phyloP scores from a whole-genome alignment of 1,139 yeast genomes.

The Nakaseomyces bracarensis region DNA sequence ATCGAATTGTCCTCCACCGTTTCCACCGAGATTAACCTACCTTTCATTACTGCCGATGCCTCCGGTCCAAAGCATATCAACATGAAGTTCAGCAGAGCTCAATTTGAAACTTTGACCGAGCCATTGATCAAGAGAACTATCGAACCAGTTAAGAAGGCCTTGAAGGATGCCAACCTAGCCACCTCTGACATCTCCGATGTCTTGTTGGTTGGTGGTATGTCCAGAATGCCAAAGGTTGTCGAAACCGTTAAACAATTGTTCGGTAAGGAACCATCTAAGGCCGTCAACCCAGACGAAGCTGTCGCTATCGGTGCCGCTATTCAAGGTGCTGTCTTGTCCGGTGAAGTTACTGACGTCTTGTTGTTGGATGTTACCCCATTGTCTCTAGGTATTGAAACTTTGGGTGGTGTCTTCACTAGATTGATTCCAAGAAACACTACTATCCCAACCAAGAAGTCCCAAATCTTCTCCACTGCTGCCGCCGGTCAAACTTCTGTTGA shows the following conservation, averaged over 20 bases:
- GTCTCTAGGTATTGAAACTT: slow-evolving; percentile 95
- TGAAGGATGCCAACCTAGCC: slow-evolving; percentile 86
- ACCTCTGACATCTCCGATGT: slow-evolving; percentile 90
- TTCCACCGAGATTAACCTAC: slow-evolving; percentile 33
- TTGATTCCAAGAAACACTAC: slow-evolving; percentile 97
- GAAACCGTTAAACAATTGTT: slow-evolving; percentile 91
- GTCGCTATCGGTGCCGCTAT: slow-evolving; percentile 99
- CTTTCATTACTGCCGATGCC: slow-evolving; percentile 10
- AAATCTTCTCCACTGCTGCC: slow-evolving; percentile 96
- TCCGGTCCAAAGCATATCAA: slow-evolving; percentile 11
- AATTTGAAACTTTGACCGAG: slow-evolving; percentile 86
- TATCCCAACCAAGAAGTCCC: slow-evolving; percentile 94
- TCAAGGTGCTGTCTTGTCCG: slow-evolving; percentile 98
- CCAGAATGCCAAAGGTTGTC: slow-evolving; percentile 99
- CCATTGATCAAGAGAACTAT: slow-evolving; percentile 85
- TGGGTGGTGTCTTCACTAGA: slow-evolving; percentile 98
- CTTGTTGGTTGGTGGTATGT: slow-evolving; percentile 99
- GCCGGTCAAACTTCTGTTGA: slow-evolving; percentile 99
- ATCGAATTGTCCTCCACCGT: slow-evolving; percentile 93
- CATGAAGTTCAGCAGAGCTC: slow-evolving; percentile 80
- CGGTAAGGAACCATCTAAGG: slow-evolving; percentile 95
- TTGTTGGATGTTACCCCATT: slow-evolving; percentile 95
- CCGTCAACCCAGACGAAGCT: slow-evolving; percentile 99
- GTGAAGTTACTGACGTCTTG: slow-evolving; percentile 94
- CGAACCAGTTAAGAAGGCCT: slow-evolving; percentile 97